Conservation (phyloP, 805 yeast genomes). For the Pichia californica region DNA sequence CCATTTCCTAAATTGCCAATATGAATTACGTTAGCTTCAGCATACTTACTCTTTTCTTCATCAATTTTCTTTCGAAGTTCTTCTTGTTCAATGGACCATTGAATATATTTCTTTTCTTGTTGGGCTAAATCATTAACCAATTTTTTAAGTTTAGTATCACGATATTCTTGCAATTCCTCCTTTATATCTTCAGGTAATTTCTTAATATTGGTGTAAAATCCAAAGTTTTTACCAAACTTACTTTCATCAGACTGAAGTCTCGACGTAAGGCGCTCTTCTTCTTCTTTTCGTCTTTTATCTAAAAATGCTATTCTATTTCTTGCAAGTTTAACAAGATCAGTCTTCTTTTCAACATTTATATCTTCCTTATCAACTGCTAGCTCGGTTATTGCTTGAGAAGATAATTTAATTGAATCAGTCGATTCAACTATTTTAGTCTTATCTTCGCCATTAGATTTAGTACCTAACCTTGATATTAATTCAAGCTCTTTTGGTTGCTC, state of each 20-base stretch:
- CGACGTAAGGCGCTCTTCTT: constrained; percentile 29
- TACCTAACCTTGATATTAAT: too few relatives aligned
- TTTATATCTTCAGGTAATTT: constrained; percentile 21
- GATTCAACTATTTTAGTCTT: too few relatives aligned
- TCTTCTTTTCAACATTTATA: background rate
- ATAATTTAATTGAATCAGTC: too few relatives aligned
- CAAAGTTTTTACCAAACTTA: constrained; percentile 25
- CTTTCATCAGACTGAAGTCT: constrained; percentile 30
- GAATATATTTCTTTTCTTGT: constrained; percentile 23
- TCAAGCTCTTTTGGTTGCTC: background rate
- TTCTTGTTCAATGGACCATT: constrained; percentile 22
- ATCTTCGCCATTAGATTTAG: too few relatives aligned
- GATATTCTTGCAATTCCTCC: constrained; percentile 15
- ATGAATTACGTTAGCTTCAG: constrained; percentile 16
- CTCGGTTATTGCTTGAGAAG: background rate
- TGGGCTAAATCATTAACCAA: constrained; percentile 24
- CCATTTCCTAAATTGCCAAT: constrained; percentile 14
- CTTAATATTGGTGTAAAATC: constrained; percentile 24
- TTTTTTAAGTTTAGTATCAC: constrained; percentile 16
- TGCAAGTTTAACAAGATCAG: constrained; percentile 50
- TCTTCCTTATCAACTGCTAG: constrained; percentile 5
- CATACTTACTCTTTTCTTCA: constrained; percentile 16
- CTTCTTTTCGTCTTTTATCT: constrained; percentile 27
- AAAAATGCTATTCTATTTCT: constrained; percentile 37
- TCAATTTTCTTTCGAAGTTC: constrained; percentile 23